Base-by-base conservation (phyloP, 1,284 basidiomycete species). In the Wallemia hederae region DNA sequence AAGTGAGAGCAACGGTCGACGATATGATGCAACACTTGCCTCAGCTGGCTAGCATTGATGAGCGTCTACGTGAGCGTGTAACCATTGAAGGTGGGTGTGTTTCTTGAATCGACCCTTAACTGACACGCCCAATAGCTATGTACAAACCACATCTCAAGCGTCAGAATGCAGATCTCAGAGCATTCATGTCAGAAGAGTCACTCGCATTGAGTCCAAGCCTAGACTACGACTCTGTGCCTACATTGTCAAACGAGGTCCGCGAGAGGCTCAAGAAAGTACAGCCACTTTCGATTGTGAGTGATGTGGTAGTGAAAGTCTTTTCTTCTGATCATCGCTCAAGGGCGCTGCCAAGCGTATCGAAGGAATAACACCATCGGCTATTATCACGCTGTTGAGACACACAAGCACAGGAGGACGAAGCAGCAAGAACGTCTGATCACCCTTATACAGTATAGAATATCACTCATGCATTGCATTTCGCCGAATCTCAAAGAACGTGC, bases 301-400 rank as follows among this genome's bases (percentile, higher is more conserved):
- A n/a, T n/a, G 15, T 22, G 62, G 29, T 24, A 29, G 25, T 15
- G 28, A 29, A 2, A 27, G 34, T 58, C 28, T 25, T 60, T n/a
- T 19, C 29, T 11, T 5, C 58, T 29, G 59, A 33, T 27, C 59
- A 27, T 27, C 26, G 3, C 15, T 55, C 17, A 29, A 86, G 84
- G 85, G 85, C 24, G 81, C 82, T 15, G 85, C 81, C 19, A 85
- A 85, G 68, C 74, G 85, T 29, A 85, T 88, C 79, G 85, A 88
- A 66, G 85, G 85, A 5, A 85, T 88, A 77, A 88, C 85, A 5
- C 83, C 85, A 1, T 75, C 80, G 0, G 78, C 78, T 0, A 71
- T 83, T 22, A 74, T 85, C 7, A 74, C 74, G 55, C 68, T 88
- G 27, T 70, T 87, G 62, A 76, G 76, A 64, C 75, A 83, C 67